phyloP scores from a whole-genome alignment of 805 yeast genomes.

The Candida fluviatilis region DNA sequence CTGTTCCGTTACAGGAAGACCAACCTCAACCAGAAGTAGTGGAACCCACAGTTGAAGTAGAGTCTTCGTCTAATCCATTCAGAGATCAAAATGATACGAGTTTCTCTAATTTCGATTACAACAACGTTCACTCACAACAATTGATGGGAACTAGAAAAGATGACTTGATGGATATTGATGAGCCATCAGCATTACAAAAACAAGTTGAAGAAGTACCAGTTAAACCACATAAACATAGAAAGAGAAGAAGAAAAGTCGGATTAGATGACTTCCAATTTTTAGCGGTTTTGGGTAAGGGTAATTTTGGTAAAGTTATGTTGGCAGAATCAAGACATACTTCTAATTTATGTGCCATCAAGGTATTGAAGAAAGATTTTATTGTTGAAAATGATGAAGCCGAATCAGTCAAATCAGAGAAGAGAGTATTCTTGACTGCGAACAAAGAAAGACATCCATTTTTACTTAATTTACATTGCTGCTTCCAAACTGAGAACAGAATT shows the following conservation, averaged over 20 bases:
- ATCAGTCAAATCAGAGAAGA: slow-evolving; percentile 89
- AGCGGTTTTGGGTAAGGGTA: slow-evolving; percentile 97
- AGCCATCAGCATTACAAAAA: background rate
- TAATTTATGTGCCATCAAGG: slow-evolving; percentile 90
- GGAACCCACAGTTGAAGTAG: too few relatives aligned
- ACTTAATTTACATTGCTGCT: slow-evolving; percentile 86
- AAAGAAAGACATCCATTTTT: slow-evolving; percentile 90
- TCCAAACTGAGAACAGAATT: slow-evolving; percentile 95
- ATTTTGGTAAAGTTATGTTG: slow-evolving; percentile 96
- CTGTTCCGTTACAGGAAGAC: slow-evolving; percentile 1
- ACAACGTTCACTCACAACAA: slow-evolving; percentile 13
- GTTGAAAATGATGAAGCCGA: slow-evolving; percentile 95
- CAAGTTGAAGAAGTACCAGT: slow-evolving; percentile 2
- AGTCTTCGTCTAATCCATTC: slow-evolving; percentile 2
- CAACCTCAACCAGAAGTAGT: slow-evolving; percentile 8
- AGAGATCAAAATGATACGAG: slow-evolving; percentile 1
- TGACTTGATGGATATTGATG: slow-evolving; percentile 4
- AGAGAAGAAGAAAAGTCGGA: slow-evolving; percentile 70
- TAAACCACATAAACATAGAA: slow-evolving; percentile 19
- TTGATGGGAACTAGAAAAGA: slow-evolving; percentile 4
- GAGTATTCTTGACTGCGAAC: slow-evolving; percentile 83
- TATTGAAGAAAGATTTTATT: slow-evolving; percentile 91
- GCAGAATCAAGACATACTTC: slow-evolving; percentile 87
- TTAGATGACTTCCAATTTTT: slow-evolving; percentile 91
- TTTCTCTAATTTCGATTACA: slow-evolving; percentile 11